Base-by-base conservation (phyloP, 164 flowering plant species). In the Chimonanthus praecox region DNA sequence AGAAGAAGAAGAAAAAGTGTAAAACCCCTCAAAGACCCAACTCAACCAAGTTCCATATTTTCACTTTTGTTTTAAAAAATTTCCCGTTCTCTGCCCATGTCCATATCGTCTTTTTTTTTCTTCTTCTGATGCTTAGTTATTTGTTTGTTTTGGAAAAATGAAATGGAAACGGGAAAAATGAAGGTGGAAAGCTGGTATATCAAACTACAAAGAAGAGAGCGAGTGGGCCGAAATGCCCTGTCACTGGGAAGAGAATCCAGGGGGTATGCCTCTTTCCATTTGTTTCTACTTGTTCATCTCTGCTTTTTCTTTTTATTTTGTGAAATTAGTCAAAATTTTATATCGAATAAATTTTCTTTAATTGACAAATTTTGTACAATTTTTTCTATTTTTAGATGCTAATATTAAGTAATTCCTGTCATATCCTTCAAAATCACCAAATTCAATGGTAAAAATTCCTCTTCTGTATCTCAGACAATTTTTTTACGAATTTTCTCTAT, bases 211-310 rank as follows among this genome's bases (percentile, higher is more conserved):
- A 87, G 84, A 87, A 87, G 87, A 80, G 84, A 49, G 87, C 87
- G 0, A 87, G 82, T 47, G 89, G 89, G 2, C 90, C 90, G 4
- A 84, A 84, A 62, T 87, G 88, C 58, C 90, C 90, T 45, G 88
- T 87, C 33, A 87, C 88, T 70, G 87, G 87, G 11, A 87, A 86
- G 81, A 83, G 90, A 69, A 87, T 87, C 62, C 90, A 87, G 78
- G 88, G 88, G 82, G 90, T 87, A 80, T 68, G 82, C 20, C 43
- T n/a, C 46, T 66, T 13, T 66, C n/a, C 46, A 44, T 7, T 13
- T 66, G 6, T n/a, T 15, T 44, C 16, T 7, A 63, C 45, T 20
- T 11, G 46, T 7, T 54, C 60, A 8, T 43, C 11, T 63, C 45
- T 33, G 7, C 5, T 63, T 9, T 33, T 63, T 33, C 13, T n/a